phyloP scores from a whole-genome alignment of 1,284 basidiomycete species.

The Pseudozyma pruni region DNA sequence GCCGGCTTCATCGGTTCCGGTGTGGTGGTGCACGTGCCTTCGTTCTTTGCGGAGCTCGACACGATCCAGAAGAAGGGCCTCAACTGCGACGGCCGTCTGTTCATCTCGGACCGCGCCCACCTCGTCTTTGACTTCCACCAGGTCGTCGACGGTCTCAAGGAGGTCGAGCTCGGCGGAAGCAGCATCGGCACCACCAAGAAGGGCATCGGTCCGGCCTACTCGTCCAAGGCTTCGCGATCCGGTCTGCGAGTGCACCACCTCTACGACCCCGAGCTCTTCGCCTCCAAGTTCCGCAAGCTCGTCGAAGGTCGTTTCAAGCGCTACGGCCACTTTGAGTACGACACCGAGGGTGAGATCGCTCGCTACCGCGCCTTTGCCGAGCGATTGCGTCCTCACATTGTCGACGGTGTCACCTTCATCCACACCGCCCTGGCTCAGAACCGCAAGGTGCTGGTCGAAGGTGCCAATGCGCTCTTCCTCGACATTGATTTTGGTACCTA shows the following conservation, averaged over 20 bases:
- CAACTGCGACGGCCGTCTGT: slow-evolving; percentile 83
- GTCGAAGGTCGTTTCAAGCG: slow-evolving; percentile 98
- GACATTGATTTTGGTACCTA: slow-evolving; percentile 98
- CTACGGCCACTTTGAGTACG: slow-evolving; percentile 97
- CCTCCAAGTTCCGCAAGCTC: slow-evolving; percentile 89
- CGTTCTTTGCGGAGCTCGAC: slow-evolving; percentile 93
- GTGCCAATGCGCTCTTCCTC: slow-evolving; percentile 97
- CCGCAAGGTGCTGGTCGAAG: slow-evolving; percentile 90
- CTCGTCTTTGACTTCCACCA: slow-evolving; percentile 99
- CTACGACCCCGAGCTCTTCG: slow-evolving; percentile 87
- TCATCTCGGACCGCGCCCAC: slow-evolving; percentile 94
- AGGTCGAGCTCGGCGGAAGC: slow-evolving; percentile 91
- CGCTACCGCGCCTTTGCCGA: slow-evolving; percentile 89
- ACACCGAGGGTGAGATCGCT: slow-evolving; percentile 94
- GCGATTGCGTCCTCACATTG: slow-evolving; percentile 85
- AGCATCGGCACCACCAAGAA: slow-evolving; percentile 97
- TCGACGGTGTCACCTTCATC: slow-evolving; percentile 86
- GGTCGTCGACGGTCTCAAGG: slow-evolving; percentile 97
- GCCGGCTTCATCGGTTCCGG: slow-evolving; percentile 90
- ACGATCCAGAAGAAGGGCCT: slow-evolving; percentile 81
- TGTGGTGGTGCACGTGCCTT: slow-evolving; percentile 93
- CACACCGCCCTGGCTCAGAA: slow-evolving; percentile 79
- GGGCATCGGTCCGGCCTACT: slow-evolving; percentile 98
- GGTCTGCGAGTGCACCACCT: slow-evolving; percentile 96
- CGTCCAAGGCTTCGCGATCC: slow-evolving; percentile 94